Percentiles rank a stretch among this genome's conserved stretches.
These are phyloP conservation scores for Globisporangium middletonii DNA, from an alignment of 352 stramenopile species.

Conservation along the genomic window DNA sequence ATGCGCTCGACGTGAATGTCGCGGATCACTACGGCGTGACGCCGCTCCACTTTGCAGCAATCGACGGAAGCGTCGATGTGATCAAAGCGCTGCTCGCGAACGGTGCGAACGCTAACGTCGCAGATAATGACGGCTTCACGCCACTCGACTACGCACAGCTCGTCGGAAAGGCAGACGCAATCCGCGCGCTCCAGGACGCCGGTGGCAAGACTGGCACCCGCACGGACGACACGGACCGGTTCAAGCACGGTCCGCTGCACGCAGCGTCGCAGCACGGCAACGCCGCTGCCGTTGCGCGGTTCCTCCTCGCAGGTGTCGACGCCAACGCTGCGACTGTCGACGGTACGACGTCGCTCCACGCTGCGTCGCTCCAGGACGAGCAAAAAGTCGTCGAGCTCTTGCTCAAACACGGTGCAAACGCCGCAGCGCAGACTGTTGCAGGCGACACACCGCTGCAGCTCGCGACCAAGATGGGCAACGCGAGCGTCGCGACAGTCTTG, in stretches of 20 bases:
- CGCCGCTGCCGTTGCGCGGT: background rate
- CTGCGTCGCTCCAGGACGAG: slow-evolving; percentile 1
- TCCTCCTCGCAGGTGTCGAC: background rate
- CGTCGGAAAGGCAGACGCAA: background rate
- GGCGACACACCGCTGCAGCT: background rate
- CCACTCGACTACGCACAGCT: slow-evolving; percentile 2
- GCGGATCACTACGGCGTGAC: slow-evolving; percentile 13
- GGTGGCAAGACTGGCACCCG: background rate
- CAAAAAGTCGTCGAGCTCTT: background rate
- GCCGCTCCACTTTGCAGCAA: slow-evolving; percentile 19
- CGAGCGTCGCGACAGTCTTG: background rate
- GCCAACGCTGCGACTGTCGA: background rate
- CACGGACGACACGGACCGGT: background rate
- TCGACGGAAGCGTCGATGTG: background rate
- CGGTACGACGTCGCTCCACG: background rate
- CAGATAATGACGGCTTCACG: slow-evolving; percentile 1
- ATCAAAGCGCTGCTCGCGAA: slow-evolving; percentile 1
- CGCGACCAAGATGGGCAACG: background rate
- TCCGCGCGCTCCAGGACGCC: background rate
- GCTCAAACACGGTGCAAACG: slow-evolving; percentile 1
- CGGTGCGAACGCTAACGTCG: slow-evolving; percentile 9
- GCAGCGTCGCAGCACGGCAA: background rate
- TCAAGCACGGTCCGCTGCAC: background rate
- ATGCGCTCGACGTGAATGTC: background rate
- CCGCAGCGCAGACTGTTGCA: background rate